These are phyloP conservation scores for Hypoxylon rubiginosum DNA, from an alignment of 2,329 filamentous ascomycete genomes.

Conservation along the genomic window DNA sequence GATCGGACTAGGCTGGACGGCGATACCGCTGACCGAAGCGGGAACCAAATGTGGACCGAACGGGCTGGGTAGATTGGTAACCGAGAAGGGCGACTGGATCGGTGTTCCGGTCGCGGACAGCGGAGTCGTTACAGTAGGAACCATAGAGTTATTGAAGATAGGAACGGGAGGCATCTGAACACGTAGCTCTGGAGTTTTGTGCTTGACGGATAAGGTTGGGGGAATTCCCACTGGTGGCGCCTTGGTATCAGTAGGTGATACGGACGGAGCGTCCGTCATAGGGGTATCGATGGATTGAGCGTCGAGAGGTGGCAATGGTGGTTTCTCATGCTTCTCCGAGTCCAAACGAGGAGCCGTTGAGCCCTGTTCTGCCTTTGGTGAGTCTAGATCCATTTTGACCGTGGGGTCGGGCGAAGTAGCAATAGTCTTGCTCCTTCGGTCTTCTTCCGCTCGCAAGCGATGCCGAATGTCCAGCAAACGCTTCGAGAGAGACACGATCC, in stretches of 20 bases:
- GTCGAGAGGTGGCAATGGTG: constrained; percentile 30
- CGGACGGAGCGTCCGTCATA: constrained; percentile 54
- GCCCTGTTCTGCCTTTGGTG: constrained; percentile 51
- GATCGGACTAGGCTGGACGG: constrained; percentile 68
- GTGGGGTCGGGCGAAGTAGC: constrained; percentile 49
- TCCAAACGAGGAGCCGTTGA: constrained; percentile 31
- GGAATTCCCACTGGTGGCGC: neutral
- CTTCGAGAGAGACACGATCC: constrained; percentile 67
- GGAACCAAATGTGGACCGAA: constrained; percentile 60
- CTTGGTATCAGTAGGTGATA: constrained; percentile 47
- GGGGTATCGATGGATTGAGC: constrained; percentile 40
- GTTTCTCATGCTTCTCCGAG: constrained; percentile 27
- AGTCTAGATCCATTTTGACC: constrained; percentile 58
- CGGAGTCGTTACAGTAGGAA: constrained; percentile 60
- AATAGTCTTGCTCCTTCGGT: constrained; percentile 52
- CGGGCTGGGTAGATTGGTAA: constrained; percentile 57
- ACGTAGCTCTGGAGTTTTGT: constrained; percentile 51
- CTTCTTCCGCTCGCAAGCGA: constrained; percentile 58
- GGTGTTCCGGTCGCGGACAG: constrained; percentile 60
- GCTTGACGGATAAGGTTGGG: constrained; percentile 30
- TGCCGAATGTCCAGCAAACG: constrained; percentile 65
- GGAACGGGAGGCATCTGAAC: constrained; percentile 71
- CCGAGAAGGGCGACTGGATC: constrained; percentile 65
- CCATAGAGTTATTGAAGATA: constrained; percentile 59
- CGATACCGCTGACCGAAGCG: constrained; percentile 59